These are phyloP conservation scores for Arthrobotrys conoides DNA, from an alignment of 2,329 filamentous ascomycete species.

Conservation along the genomic window DNA sequence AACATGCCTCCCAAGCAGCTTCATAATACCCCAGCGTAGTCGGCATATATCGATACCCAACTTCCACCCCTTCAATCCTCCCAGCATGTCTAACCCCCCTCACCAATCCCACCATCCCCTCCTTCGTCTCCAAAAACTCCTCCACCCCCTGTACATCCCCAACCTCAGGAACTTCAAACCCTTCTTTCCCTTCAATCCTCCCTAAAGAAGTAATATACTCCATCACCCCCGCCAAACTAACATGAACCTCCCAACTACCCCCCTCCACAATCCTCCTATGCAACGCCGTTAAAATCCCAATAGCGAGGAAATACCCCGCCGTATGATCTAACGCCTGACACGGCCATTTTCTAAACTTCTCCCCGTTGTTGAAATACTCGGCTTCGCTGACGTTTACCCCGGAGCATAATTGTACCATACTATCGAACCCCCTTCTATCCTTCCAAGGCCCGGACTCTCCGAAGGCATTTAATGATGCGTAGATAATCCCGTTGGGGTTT, in stretches of 20 bases:
- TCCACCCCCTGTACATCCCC: neutral
- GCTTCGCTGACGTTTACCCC: conserved; percentile 74
- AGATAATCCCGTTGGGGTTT: conserved; percentile 69
- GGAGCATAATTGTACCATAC: conserved; percentile 72
- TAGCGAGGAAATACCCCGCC: conserved; percentile 72
- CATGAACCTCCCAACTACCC: conserved; percentile 71
- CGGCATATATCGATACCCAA: conserved; percentile 53
- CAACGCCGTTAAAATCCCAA: conserved; percentile 71
- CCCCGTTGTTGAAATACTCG: conserved; percentile 67
- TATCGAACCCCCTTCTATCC: conserved; percentile 72
- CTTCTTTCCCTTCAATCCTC: conserved; percentile 47
- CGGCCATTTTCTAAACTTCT: conserved; percentile 68
- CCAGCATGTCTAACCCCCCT: conserved; percentile 44
- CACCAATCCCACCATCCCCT: conserved; percentile 25
- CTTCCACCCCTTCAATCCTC: conserved; percentile 37
- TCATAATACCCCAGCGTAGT: conserved; percentile 43
- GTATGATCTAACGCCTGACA: conserved; percentile 74
- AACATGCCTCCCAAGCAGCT: conserved; percentile 22
- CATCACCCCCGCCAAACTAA: conserved; percentile 73
- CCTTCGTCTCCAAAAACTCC: conserved; percentile 43
- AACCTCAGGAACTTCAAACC: conserved; percentile 11
- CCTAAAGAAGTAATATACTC: conserved; percentile 72
- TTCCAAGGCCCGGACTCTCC: conserved; percentile 70
- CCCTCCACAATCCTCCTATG: conserved; percentile 69
- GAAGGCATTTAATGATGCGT: conserved; percentile 72